These are phyloP conservation scores for Effrenium voratum DNA, from an alignment of 73 alveolate genomes.

Conservation along the genomic window DNA sequence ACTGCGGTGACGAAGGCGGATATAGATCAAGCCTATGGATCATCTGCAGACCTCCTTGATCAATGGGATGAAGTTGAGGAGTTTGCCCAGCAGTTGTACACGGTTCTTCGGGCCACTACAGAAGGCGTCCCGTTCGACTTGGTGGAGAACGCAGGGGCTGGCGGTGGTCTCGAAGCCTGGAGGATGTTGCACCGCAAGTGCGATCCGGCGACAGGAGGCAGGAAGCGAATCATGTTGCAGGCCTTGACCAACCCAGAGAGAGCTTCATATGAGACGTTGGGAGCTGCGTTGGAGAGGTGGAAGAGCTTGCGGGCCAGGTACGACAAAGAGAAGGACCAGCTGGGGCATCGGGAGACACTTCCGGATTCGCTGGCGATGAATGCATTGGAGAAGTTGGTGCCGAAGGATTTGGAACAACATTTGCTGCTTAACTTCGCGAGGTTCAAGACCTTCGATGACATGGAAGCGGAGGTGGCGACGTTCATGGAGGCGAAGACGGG, in stretches of 20 bases:
- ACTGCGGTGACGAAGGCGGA: neutral
- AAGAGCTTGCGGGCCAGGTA: neutral
- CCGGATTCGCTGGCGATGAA: slow-evolving; percentile 1
- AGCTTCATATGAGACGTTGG: neutral
- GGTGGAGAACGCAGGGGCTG: neutral
- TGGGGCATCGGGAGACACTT: neutral
- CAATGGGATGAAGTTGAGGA: slow-evolving; percentile 8
- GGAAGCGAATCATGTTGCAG: slow-evolving; percentile 11
- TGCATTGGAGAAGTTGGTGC: slow-evolving; percentile 22
- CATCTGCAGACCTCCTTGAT: neutral
- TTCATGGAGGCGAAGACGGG: slow-evolving; percentile 46
- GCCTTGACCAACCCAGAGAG: slow-evolving; percentile 20
- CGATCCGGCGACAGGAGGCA: neutral
- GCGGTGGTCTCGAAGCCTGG: slow-evolving; percentile 12
- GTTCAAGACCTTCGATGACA: slow-evolving; percentile 1
- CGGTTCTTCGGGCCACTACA: neutral
- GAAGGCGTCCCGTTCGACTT: neutral
- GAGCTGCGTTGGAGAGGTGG: neutral
- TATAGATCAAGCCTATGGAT: neutral
- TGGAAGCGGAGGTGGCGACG: neutral
- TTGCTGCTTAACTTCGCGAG: neutral
- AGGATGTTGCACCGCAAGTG: neutral
- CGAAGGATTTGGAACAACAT: neutral
- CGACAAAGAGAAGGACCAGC: slow-evolving; percentile 16
- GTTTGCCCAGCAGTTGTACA: neutral